A percentile compares a stretch with the other conserved stretches of the same genome.
Evolutionary conservation across 2,329 filamentous ascomycete species (phyloP).

Genomic region (Aspergillus tanneri): DNA sequence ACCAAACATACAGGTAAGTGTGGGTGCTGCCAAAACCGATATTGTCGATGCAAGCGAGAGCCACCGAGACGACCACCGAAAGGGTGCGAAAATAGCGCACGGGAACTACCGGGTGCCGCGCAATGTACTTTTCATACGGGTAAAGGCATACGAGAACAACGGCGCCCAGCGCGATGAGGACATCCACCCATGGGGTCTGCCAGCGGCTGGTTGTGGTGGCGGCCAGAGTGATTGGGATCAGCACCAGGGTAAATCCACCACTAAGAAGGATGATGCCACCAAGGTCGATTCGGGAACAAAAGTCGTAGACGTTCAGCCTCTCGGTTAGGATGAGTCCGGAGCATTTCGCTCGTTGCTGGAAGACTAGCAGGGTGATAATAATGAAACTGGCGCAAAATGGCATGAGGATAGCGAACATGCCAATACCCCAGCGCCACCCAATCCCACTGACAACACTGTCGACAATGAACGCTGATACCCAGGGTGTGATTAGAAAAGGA

Average conservation of each 20-base stretch:
- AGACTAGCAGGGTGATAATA: constrained; percentile 39
- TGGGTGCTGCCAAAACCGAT: constrained; percentile 49
- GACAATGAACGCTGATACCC: constrained; percentile 44
- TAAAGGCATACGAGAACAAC: constrained; percentile 46
- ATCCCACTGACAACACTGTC: constrained; percentile 41
- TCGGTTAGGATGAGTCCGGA: constrained; percentile 28
- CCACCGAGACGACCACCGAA: constrained; percentile 44
- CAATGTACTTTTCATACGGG: constrained; percentile 49
- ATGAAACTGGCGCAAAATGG: constrained; percentile 39
- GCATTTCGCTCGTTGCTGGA: constrained; percentile 36
- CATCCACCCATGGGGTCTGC: constrained; percentile 48
- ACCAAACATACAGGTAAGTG: constrained; percentile 52
- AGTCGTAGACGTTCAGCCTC: constrained; percentile 26
- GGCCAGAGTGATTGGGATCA: constrained; percentile 52
- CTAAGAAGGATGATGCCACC: constrained; percentile 49
- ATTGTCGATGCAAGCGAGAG: constrained; percentile 45
- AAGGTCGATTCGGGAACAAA: constrained; percentile 37
- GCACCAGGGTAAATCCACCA: constrained; percentile 49
- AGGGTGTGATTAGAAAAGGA: constrained; percentile 44
- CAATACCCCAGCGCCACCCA: constrained; percentile 49
- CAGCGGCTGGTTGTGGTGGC: constrained; percentile 43
- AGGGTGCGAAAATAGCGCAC: constrained; percentile 46
- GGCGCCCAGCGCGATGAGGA: constrained; percentile 46
- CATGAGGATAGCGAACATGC: constrained; percentile 47
- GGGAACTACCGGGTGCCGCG: constrained; percentile 49